Evolutionary conservation across 345 rosid species (phyloP).

Genomic region (Populus ilicifolia): DNA sequence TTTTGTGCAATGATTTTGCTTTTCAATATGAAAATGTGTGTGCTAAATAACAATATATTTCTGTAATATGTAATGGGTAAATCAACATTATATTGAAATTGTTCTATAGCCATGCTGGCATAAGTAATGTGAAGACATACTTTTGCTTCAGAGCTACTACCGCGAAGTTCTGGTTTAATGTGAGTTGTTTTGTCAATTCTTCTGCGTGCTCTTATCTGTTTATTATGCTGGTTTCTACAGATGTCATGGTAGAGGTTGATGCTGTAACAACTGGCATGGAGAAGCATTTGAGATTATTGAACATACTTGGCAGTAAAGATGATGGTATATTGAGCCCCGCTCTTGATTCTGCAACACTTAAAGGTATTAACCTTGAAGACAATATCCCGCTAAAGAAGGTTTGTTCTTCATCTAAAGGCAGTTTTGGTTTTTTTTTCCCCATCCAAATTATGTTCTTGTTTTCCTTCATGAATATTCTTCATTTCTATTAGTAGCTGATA

Average conservation of each 20-base stretch:
- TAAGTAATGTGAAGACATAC: background rate
- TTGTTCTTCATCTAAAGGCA: slow-evolving; percentile 1
- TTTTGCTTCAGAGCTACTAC: background rate
- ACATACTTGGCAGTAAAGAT: slow-evolving; percentile 45
- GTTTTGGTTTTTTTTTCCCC: background rate
- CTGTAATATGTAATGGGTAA: background rate
- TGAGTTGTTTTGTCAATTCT: background rate
- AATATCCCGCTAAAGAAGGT: slow-evolving; percentile 75
- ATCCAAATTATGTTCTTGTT: background rate
- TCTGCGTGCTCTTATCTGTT: slow-evolving; percentile 1
- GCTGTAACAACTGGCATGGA: slow-evolving; percentile 53
- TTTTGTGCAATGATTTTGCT: background rate
- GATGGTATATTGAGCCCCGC: slow-evolving; percentile 24
- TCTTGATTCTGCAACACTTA: slow-evolving; percentile 32
- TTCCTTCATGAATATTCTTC: background rate
- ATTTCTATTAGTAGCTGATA: background rate
- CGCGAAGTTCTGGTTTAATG: background rate
- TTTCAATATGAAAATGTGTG: background rate
- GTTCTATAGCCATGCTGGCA: background rate
- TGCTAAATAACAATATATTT: background rate
- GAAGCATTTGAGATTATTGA: slow-evolving; percentile 54
- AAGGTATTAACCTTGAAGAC: slow-evolving; percentile 55
- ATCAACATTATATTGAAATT: background rate
- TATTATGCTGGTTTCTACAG: slow-evolving; percentile 26
- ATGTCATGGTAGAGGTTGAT: slow-evolving; percentile 32